Percentiles rank a stretch among this genome's conserved stretches.
Evolutionary conservation across 352 stramenopile species (phyloP).

Genomic region (Phytophthora hibernalis): DNA sequence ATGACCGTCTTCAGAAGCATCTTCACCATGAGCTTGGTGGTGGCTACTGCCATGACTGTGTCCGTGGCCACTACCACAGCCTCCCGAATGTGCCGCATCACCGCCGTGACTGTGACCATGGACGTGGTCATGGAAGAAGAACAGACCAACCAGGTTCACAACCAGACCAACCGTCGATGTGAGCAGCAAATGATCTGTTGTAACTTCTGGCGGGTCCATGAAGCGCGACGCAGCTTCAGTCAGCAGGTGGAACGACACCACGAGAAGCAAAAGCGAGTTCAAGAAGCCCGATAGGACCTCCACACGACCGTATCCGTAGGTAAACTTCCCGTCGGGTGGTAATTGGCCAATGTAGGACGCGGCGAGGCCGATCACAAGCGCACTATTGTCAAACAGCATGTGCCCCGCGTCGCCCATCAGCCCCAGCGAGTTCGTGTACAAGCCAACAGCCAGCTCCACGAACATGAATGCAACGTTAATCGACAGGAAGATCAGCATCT

Average conservation of each 20-base stretch:
- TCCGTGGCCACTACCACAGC: constrained; percentile 49
- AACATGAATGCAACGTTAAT: constrained; percentile 90
- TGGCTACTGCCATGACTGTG: constrained; percentile 71
- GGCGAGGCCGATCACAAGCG: constrained; percentile 84
- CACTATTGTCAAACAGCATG: constrained; percentile 91
- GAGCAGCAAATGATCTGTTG: constrained; percentile 86
- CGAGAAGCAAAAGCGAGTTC: constrained; percentile 84
- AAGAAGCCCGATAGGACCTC: constrained; percentile 90
- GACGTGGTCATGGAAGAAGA: constrained; percentile 92
- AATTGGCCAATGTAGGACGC: constrained; percentile 86
- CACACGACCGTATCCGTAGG: constrained; percentile 88
- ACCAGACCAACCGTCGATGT: constrained; percentile 83
- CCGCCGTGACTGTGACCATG: constrained; percentile 74
- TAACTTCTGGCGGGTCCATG: constrained; percentile 75
- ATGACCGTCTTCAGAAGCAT: constrained; percentile 35
- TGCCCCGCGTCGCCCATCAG: constrained; percentile 89
- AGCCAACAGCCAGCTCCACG: constrained; percentile 84
- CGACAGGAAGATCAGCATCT: constrained; percentile 84
- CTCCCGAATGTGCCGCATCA: constrained; percentile 40
- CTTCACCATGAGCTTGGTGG: constrained; percentile 57
- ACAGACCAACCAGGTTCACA: constrained; percentile 89
- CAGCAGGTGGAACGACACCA: constrained; percentile 88
- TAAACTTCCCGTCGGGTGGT: constrained; percentile 75
- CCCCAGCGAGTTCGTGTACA: constrained; percentile 86
- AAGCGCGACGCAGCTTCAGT: constrained; percentile 79